Evolutionary conservation across 306 rosid genomes (phyloP).

Genomic region (Casuarina glauca): DNA sequence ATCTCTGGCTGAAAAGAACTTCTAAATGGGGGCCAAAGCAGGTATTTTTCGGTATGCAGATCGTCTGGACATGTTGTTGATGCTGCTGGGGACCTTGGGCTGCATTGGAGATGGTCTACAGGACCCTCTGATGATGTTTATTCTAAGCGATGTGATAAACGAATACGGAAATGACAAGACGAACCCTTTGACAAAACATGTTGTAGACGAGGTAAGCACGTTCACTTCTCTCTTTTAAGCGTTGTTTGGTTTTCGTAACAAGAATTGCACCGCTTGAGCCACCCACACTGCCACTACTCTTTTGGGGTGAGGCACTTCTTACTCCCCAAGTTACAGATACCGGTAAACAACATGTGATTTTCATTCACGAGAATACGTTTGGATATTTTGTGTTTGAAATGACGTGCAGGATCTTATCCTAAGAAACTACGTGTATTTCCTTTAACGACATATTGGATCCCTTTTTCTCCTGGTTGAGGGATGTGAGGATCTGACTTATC

Average conservation of each 20-base stretch:
- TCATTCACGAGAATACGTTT: too few species aligned
- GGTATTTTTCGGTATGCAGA: conserved; percentile 77
- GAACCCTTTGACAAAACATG: conserved; percentile 36
- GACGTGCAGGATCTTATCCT: too few species aligned
- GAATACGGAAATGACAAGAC: conserved; percentile 51
- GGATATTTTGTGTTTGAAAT: too few species aligned
- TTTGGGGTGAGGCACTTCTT: too few species aligned
- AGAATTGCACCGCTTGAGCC: not conserved
- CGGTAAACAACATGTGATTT: too few species aligned
- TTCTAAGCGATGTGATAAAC: conserved; percentile 80
- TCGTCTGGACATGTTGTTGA: conserved; percentile 62
- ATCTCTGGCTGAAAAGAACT: too few species aligned
- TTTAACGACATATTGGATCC: too few species aligned
- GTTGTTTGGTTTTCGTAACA: not conserved
- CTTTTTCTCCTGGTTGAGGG: too few species aligned
- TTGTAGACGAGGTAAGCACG: conserved; percentile 66
- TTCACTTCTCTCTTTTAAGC: not conserved
- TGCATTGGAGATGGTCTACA: conserved; percentile 87
- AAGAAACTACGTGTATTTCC: too few species aligned
- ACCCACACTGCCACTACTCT: too few species aligned
- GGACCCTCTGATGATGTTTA: conserved; percentile 74
- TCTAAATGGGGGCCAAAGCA: conserved; percentile 51
- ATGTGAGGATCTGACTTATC: too few species aligned
- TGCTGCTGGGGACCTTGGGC: conserved; percentile 79
- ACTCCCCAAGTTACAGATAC: too few species aligned